A percentile compares a stretch with the other conserved stretches of the same genome.
These are phyloP conservation scores for Codiaeum variegatum DNA, from an alignment of 441 rosid genomes.

Conservation along the genomic window DNA sequence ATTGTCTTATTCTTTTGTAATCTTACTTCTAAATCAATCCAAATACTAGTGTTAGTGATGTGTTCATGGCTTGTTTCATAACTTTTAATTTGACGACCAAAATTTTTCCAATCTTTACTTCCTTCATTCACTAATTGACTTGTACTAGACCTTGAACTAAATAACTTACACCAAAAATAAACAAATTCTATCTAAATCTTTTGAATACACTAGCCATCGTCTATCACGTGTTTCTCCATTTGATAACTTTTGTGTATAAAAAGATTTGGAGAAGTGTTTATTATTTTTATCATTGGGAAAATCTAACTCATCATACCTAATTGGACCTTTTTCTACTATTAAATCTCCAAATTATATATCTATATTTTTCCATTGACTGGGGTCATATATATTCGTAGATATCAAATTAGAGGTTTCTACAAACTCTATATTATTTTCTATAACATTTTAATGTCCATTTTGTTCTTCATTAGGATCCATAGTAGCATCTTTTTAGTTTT, in stretches of 20 bases:
- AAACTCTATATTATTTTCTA: too few species aligned
- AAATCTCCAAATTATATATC: neutral
- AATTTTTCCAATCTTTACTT: neutral
- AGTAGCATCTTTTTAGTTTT: too few species aligned
- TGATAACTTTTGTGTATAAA: too few species aligned
- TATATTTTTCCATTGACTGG: neutral
- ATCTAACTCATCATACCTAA: too few species aligned
- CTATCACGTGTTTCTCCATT: neutral
- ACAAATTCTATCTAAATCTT: neutral
- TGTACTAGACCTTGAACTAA: too few species aligned
- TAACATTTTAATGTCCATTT: too few species aligned
- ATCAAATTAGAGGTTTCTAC: too few species aligned
- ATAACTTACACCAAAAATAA: too few species aligned
- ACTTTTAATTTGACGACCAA: neutral
- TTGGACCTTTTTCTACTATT: neutral
- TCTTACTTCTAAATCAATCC: neutral
- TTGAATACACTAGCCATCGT: too few species aligned
- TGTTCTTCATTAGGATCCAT: too few species aligned
- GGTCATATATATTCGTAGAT: too few species aligned
- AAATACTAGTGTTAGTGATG: neutral
- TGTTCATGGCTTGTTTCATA: neutral
- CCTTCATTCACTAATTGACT: neutral
- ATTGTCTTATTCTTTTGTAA: neutral
- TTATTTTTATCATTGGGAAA: neutral
- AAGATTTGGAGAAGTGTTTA: neutral